These are phyloP conservation scores for Phylloporus scabripes DNA, from an alignment of 768 basidiomycete genomes.

Conservation along the genomic window DNA sequence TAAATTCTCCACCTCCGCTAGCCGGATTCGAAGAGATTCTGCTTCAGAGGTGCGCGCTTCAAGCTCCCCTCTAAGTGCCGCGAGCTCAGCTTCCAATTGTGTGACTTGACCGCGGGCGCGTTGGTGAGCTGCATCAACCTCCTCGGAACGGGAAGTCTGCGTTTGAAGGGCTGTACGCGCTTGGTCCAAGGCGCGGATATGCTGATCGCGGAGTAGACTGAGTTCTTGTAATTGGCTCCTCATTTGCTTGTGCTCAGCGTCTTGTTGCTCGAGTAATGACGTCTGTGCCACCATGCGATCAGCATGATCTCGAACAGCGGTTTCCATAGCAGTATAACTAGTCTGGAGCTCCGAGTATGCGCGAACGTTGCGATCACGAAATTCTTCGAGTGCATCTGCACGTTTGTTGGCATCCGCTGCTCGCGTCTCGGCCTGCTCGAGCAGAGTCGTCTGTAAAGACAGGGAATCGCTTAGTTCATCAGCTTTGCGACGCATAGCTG, in stretches of 20 bases:
- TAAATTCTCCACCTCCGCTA: constrained; percentile 80
- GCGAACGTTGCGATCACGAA: constrained; percentile 56
- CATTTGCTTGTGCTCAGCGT: constrained; percentile 66
- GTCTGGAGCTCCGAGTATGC: constrained; percentile 69
- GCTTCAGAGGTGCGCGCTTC: constrained; percentile 71
- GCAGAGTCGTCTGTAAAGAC: constrained; percentile 70
- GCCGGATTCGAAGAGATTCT: constrained; percentile 57
- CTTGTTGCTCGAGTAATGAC: constrained; percentile 68
- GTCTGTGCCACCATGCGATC: constrained; percentile 70
- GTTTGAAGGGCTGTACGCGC: constrained; percentile 71
- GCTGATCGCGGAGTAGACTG: constrained; percentile 66
- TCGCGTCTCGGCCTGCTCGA: constrained; percentile 74
- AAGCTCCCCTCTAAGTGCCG: constrained; percentile 75
- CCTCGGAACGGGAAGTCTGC: constrained; percentile 70
- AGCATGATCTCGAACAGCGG: constrained; percentile 66
- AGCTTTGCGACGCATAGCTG: constrained; percentile 62
- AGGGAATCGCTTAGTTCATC: constrained; percentile 68
- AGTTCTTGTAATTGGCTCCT: constrained; percentile 71
- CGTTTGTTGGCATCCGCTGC: constrained; percentile 70
- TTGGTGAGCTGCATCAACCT: constrained; percentile 70
- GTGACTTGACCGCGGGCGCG: constrained; percentile 64
- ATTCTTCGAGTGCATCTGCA: constrained; percentile 66
- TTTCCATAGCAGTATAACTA: constrained; percentile 53
- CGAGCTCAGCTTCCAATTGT: constrained; percentile 69
- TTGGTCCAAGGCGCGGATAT: constrained; percentile 84